A percentile compares a stretch with the other conserved stretches of the same genome.
phyloP scores from a whole-genome alignment of 345 rosid genomes.

The Pugionium dolabratum region DNA sequence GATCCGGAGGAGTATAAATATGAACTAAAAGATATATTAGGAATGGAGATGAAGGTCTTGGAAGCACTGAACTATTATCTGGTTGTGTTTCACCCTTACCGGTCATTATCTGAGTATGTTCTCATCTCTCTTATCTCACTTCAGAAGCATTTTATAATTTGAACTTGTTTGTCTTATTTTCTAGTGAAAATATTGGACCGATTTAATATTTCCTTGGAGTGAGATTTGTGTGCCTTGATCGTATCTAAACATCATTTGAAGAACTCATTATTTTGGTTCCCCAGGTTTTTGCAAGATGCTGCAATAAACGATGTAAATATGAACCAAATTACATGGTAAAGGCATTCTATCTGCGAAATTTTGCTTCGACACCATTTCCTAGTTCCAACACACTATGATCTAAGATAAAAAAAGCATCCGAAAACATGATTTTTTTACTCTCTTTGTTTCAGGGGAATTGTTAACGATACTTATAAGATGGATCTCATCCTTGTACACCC shows the following conservation, averaged over 20 bases:
- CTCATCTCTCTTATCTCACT: slow-evolving; percentile 13
- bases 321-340: slow-evolving; percentile 84
- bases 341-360: neutral
- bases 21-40: slow-evolving; percentile 88
- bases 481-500: slow-evolving; percentile 90
- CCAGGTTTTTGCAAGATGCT: slow-evolving; percentile 81
- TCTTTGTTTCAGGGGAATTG: slow-evolving; percentile 63
- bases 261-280: slow-evolving; percentile 3
- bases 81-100: slow-evolving; percentile 95
- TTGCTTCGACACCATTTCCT: neutral
- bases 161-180: too few relatives aligned
- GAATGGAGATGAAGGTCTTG: slow-evolving; percentile 96
- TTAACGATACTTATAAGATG: slow-evolving; percentile 93
- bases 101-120: slow-evolving; percentile 75
- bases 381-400: neutral
- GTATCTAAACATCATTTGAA: neutral
- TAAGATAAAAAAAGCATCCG: neutral
- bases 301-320: slow-evolving; percentile 60
- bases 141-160: neutral
- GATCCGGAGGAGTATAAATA: slow-evolving; percentile 74
- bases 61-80: slow-evolving; percentile 91
- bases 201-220: neutral
- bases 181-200: neutral
- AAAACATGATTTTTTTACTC: neutral
- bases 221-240: neutral